Conservation (phyloP, 768 basidiomycete species). For the Cystobasidium onofrii region DNA sequence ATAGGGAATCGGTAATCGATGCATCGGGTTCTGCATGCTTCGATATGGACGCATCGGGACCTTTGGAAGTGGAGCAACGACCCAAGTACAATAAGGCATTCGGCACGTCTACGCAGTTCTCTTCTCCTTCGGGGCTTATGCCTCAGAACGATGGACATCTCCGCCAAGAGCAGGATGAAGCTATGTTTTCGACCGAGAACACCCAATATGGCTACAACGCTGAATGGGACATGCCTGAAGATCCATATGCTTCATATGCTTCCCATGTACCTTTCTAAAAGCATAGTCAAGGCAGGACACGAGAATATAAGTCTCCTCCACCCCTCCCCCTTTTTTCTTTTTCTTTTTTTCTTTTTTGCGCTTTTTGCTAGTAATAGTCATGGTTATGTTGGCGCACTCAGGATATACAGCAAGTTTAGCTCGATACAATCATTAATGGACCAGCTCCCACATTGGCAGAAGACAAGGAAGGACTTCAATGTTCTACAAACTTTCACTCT, state of each 20-base stretch:
- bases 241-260: neutral
- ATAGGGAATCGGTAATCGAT: neutral
- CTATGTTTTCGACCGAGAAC: neutral
- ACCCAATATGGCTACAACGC: neutral
- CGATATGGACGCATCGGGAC: constrained; percentile 26
- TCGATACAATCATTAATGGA: no score
- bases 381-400: no score
- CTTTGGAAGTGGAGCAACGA: constrained; percentile 10
- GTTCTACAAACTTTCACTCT: no score
- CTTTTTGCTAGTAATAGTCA: neutral
- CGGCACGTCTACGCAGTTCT: neutral
- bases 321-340: neutral
- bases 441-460: no score
- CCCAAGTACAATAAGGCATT: constrained; percentile 14
- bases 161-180: neutral
- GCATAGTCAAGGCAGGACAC: no score
- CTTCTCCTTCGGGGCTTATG: neutral
- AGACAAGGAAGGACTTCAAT: no score
- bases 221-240: neutral
- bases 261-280: no score
- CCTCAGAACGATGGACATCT: neutral
- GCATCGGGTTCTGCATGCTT: neutral
- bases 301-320: no score
- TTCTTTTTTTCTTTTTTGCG: no score
- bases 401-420: no score